These are phyloP conservation scores for Chlamydomonas eustigma DNA, from an alignment of 139 green algal species.

Conservation along the genomic window DNA sequence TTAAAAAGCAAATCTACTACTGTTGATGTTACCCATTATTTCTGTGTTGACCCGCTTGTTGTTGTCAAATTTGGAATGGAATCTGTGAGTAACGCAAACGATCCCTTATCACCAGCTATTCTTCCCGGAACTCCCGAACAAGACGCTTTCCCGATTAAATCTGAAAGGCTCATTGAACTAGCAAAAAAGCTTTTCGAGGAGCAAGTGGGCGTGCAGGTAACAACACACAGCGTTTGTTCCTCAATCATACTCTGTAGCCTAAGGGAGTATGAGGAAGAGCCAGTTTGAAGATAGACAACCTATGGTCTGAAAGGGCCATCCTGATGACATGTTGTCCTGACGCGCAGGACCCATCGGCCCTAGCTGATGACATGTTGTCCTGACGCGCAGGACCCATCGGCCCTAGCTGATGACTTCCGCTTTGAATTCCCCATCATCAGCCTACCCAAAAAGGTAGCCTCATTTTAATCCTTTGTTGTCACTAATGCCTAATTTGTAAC, in stretches of 20 bases:
- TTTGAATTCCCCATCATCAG: slow-evolving; percentile 53
- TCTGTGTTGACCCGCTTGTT: too few species aligned
- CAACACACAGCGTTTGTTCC: background rate
- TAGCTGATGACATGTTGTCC: background rate
- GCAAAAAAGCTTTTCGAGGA: slow-evolving; percentile 36
- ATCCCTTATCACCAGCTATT: background rate
- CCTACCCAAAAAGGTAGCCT: slow-evolving; percentile 32
- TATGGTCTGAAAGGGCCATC: background rate
- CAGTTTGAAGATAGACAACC: background rate
- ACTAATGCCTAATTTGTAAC: too few species aligned
- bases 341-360: background rate
- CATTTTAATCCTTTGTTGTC: too few species aligned
- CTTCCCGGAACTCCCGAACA: background rate
- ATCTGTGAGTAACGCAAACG: too few species aligned
- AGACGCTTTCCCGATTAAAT: slow-evolving; percentile 33
- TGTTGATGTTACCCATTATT: too few species aligned
- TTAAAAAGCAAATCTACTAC: too few species aligned
- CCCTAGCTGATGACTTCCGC: slow-evolving; percentile 45
- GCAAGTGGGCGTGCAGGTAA: slow-evolving; percentile 5
- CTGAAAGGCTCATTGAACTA: slow-evolving; percentile 36
- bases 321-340: slow-evolving; percentile 2
- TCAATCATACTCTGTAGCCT: background rate
- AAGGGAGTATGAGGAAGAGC: background rate
- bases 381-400: slow-evolving; percentile 24
- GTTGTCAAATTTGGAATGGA: too few species aligned